Base-by-base conservation (phyloP, 352 stramenopile species). In the Plasmopara muralis region DNA sequence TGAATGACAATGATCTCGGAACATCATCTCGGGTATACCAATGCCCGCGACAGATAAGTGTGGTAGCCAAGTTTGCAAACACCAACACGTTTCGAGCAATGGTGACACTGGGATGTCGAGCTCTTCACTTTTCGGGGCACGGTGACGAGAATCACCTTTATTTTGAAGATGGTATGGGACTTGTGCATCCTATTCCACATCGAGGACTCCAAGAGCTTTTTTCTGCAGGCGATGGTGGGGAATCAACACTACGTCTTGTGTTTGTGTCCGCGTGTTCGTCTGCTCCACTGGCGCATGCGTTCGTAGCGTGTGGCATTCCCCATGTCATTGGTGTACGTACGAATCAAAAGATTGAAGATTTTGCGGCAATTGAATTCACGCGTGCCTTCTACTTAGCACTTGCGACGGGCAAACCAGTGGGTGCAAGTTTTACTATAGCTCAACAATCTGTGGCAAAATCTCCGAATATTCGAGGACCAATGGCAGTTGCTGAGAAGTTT, bases 41-140 rank as follows among this genome's bases (percentile, higher is more conserved):
- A 20, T 85, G 79, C 16, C 76, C 82, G 16, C 62, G 76, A 6
- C 78, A 86, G 66, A 97, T 98, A 58, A 87, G 86, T 42, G 66
- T 98, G n/a, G 83, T 80, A 5, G 96, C 96, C 30, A 95, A 97
- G 57, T 97, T 95, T 61, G 93, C 93, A 12, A 98, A 96, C 43
- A 95, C 87, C 28, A 80, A 97, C 40, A 89, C 87, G 9, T 93
- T 98, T 16, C 77, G 91, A n/a, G 83, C 85, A 33, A 85, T 95
- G 48, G 72, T 98, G 18, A 97, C 93, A 9, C 74, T 96, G 33
- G 85, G 88, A 1, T 97, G 88, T 54, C 77, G 84, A 49, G 92
- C 89, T 20, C 66, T 98, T 29, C 95, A 98, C 58, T 98, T 97
- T 60, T 97, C 89, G 4, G 95, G 95, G 12, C 95, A 98, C 57